These are phyloP conservation scores for Phytophthora sojae DNA, from an alignment of 352 stramenopile species.

Conservation along the genomic window DNA sequence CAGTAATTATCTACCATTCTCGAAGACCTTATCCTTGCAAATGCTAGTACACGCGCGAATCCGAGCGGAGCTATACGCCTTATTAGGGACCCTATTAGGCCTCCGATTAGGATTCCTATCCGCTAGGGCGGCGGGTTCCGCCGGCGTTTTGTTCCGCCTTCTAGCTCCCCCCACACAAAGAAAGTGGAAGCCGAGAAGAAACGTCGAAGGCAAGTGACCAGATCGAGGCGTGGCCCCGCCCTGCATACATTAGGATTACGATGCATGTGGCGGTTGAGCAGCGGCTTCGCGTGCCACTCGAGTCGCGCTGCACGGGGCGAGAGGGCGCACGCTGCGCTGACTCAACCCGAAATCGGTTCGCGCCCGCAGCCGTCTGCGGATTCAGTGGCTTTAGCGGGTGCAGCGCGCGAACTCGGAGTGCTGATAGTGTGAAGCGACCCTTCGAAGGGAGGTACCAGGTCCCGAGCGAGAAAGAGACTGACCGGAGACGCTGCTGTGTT, in stretches of 20 bases:
- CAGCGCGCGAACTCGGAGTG: conserved; percentile 9
- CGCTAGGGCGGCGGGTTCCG: conserved; percentile 21
- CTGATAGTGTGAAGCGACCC: conserved; percentile 22
- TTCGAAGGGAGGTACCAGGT: conserved; percentile 10
- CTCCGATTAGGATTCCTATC: conserved; percentile 1
- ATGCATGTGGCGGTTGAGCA: conserved; percentile 4
- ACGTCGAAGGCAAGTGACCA: conserved; percentile 48
- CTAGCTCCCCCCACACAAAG: conserved; percentile 36
- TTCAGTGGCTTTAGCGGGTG: conserved; percentile 20
- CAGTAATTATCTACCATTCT: conserved; percentile 25
- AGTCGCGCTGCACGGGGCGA: conserved; percentile 10
- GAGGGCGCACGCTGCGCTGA: conserved; percentile 2
- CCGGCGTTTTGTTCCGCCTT: conserved; percentile 40
- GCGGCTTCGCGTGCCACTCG: conserved; percentile 2
- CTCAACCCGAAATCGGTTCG: conserved; percentile 5
- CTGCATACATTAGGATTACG: conserved; percentile 1
- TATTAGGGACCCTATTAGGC: conserved; percentile 20
- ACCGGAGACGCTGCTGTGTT: conserved; percentile 22
- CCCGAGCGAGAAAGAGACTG: conserved; percentile 23
- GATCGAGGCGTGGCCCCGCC: neutral
- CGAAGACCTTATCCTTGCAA: conserved; percentile 29
- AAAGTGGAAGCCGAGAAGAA: conserved; percentile 50
- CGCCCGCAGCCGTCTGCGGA: conserved; percentile 3
- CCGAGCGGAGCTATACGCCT: neutral
- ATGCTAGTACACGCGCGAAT: neutral